These are phyloP conservation scores for Tremella yokohamensis DNA, from an alignment of 768 basidiomycete species.

Conservation along the genomic window DNA sequence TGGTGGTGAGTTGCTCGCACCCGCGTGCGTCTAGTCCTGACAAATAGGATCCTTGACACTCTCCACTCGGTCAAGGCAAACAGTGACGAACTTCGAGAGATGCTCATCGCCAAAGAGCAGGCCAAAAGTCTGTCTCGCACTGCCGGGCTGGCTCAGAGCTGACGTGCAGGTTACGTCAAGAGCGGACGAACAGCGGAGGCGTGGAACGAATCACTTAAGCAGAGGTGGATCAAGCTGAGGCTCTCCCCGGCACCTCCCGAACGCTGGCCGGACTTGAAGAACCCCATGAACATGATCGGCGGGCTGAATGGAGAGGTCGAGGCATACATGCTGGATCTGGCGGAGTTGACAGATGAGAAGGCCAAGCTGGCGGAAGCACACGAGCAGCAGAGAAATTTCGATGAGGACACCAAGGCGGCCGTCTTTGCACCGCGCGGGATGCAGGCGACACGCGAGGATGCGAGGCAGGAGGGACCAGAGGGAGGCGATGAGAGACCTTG, in stretches of 20 bases:
- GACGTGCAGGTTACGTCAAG: slow-evolving; percentile 18
- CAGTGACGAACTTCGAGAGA: slow-evolving; percentile 22
- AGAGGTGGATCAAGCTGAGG: slow-evolving; percentile 31
- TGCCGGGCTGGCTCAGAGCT: not conserved
- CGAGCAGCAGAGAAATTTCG: too few relatives aligned
- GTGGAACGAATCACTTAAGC: slow-evolving; percentile 17
- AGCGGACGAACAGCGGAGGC: slow-evolving; percentile 21
- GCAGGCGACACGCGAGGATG: too few relatives aligned
- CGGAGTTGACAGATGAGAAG: not conserved
- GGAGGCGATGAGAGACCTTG: too few relatives aligned
- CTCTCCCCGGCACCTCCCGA: slow-evolving; percentile 11
- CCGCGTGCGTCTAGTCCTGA: not conserved
- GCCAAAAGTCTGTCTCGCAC: slow-evolving; percentile 19
- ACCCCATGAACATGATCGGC: slow-evolving; percentile 19
- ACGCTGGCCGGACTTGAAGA: slow-evolving; percentile 7
- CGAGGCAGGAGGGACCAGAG: too few relatives aligned
- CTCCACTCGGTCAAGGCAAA: slow-evolving; percentile 19
- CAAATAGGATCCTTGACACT: slow-evolving; percentile 17
- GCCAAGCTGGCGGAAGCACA: too few relatives aligned
- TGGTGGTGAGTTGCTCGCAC: slow-evolving; percentile 32
- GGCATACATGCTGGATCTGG: not conserved
- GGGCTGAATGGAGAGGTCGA: slow-evolving; percentile 2
- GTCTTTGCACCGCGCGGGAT: too few relatives aligned
- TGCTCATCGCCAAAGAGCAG: slow-evolving; percentile 29
- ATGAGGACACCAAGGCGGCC: too few relatives aligned